A percentile compares a stretch with the other conserved stretches of the same genome.
Evolutionary conservation across 2,329 filamentous ascomycete genomes (phyloP).

Genomic region (Chaetothyriales sp.): DNA sequence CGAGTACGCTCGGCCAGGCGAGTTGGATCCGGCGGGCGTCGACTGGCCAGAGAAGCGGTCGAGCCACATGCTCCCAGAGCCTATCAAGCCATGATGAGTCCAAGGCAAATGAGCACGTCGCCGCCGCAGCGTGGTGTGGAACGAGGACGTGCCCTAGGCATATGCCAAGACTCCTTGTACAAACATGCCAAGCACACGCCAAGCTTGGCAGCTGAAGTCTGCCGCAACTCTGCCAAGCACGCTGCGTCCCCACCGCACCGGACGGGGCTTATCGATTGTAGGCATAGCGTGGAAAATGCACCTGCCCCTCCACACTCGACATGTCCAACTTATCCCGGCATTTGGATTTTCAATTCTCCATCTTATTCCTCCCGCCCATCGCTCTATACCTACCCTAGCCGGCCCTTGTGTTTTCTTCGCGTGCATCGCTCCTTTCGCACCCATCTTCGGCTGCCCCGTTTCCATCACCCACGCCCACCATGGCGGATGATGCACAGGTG

Average conservation of each 20-base stretch:
- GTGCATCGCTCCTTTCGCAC: background rate
- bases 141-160: too few relatives aligned
- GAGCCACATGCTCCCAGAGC: conserved; percentile 58
- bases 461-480: background rate
- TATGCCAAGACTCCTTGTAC: too few relatives aligned
- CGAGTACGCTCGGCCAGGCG: conserved; percentile 56
- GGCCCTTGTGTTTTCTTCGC: background rate
- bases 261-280: background rate
- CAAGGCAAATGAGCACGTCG: background rate
- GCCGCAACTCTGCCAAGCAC: background rate
- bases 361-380: background rate
- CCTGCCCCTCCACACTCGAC: background rate
- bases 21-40: conserved; percentile 48
- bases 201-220: too few relatives aligned
- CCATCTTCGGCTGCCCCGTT: background rate
- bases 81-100: background rate
- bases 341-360: background rate
- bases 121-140: background rate
- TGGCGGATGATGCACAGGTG: conserved; percentile 1
- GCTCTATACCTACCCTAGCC: background rate
- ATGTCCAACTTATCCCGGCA: background rate
- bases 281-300: background rate
- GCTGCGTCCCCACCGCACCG: too few relatives aligned
- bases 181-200: background rate
- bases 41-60: conserved; percentile 68